phyloP scores from a whole-genome alignment of 2,329 filamentous ascomycete genomes.

The Stylonectria norvegica region DNA sequence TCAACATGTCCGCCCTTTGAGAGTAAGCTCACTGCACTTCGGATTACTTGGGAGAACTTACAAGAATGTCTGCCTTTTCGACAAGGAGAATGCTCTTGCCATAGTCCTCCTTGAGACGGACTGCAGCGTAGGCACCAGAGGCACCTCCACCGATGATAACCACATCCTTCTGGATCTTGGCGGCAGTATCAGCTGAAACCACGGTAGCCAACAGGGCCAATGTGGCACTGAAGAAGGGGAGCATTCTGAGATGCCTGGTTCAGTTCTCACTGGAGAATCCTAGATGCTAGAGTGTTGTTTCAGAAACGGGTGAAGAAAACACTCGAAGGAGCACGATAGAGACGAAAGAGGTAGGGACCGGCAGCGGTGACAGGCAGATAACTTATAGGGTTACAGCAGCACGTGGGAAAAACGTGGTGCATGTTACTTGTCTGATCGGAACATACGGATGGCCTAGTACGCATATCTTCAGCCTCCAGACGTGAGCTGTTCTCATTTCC shows the following conservation, averaged over 20 bases:
- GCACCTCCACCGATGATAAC: slow-evolving; percentile 6
- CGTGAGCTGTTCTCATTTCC: not conserved
- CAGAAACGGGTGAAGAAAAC: not conserved
- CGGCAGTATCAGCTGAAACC: not conserved
- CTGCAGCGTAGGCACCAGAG: slow-evolving; percentile 4
- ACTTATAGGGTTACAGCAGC: not conserved
- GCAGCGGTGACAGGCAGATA: not conserved
- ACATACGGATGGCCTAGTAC: not conserved
- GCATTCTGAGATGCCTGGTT: not conserved
- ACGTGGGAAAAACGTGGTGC: not conserved
- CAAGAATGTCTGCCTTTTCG: slow-evolving; percentile 2
- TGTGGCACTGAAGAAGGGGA: not conserved
- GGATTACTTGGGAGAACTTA: not conserved
- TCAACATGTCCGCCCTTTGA: slow-evolving; percentile 45
- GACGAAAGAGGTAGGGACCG: not conserved
- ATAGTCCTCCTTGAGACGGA: slow-evolving; percentile 2
- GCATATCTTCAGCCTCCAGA: not conserved
- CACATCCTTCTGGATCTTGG: slow-evolving; percentile 1
- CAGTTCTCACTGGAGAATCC: not conserved
- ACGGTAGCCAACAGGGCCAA: not conserved
- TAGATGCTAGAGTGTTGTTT: not conserved
- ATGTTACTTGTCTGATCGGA: not conserved
- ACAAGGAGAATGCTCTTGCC: slow-evolving; percentile 2
- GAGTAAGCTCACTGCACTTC: not conserved
- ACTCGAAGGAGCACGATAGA: not conserved